Conservation (phyloP, 129 eudicot genomes). For the Arctium lappa region DNA sequence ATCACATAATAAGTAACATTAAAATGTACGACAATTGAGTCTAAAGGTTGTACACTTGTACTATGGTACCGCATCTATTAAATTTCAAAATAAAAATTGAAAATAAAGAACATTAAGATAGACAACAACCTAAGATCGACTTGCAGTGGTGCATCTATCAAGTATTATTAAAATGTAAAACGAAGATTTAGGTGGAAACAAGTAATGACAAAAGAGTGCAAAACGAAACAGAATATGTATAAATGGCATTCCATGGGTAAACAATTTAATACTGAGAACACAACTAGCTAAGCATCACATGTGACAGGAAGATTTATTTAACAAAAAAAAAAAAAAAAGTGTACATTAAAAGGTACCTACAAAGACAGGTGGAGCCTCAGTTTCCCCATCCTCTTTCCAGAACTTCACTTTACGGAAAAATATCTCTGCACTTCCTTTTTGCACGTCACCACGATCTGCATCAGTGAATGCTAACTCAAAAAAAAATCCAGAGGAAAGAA, state of each 20-base stretch:
- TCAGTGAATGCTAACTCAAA: not conserved
- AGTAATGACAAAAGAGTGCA: not conserved
- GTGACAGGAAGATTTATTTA: not conserved
- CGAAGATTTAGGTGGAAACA: not conserved
- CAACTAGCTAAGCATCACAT: not conserved
- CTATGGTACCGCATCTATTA: not conserved
- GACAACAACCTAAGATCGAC: not conserved
- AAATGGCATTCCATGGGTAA: not conserved
- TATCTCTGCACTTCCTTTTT: conserved; percentile 88
- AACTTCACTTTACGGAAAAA: conserved; percentile 96
- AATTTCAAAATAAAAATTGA: not conserved
- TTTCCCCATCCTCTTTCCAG: conserved; percentile 93
- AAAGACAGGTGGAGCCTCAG: conserved; percentile 98
- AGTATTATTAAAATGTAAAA: not conserved
- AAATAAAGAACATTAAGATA: not conserved
- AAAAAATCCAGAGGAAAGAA: not conserved
- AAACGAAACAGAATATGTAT: not conserved
- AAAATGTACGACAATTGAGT: not conserved
- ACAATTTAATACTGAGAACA: not conserved
- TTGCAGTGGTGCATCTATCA: not conserved
- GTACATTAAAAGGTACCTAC: conserved; percentile 67
- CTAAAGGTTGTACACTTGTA: not conserved
- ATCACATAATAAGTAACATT: not conserved
- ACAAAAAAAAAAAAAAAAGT: not conserved
- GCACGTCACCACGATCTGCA: conserved; percentile 95